Evolutionary conservation across 345 rosid species (phyloP).

Genomic region (Zanthoxylum bungeanum): DNA sequence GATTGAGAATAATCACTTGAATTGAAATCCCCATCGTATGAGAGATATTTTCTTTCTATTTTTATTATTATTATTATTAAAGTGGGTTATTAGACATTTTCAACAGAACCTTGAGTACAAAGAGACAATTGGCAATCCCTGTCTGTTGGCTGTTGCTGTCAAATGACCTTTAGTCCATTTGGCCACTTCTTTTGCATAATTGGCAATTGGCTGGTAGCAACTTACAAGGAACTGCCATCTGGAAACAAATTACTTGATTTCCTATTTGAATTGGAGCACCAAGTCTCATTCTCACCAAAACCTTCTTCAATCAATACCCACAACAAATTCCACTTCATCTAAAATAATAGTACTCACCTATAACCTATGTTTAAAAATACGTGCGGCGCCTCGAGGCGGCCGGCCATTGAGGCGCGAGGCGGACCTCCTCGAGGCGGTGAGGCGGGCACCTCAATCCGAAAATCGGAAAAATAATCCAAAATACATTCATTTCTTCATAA

Average conservation of each 20-base stretch:
- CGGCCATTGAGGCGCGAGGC: too few relatives aligned
- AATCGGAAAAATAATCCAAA: too few relatives aligned
- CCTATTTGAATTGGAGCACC: constrained; percentile 25
- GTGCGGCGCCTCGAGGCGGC: too few relatives aligned
- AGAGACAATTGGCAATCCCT: constrained; percentile 17
- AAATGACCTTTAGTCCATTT: constrained; percentile 6
- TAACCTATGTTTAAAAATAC: too few relatives aligned
- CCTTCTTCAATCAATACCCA: constrained; percentile 11
- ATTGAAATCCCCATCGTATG: too few relatives aligned
- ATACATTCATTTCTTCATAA: too few relatives aligned
- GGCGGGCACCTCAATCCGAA: too few relatives aligned
- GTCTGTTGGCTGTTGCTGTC: constrained; percentile 27
- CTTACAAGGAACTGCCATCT: constrained; percentile 12
- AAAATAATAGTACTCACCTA: background rate
- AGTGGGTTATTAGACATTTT: background rate
- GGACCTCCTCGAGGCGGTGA: too few relatives aligned
- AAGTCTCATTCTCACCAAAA: constrained; percentile 25
- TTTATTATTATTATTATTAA: too few relatives aligned
- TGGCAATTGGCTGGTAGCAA: constrained; percentile 19
- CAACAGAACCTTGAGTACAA: constrained; percentile 8
- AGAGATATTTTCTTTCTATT: background rate
- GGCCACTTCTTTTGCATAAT: constrained; percentile 2
- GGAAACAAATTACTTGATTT: constrained; percentile 15
- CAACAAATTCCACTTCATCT: background rate
- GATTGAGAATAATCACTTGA: too few relatives aligned